Evolutionary conservation across 345 rosid species (phyloP).

Genomic region (Brassica nigra): DNA sequence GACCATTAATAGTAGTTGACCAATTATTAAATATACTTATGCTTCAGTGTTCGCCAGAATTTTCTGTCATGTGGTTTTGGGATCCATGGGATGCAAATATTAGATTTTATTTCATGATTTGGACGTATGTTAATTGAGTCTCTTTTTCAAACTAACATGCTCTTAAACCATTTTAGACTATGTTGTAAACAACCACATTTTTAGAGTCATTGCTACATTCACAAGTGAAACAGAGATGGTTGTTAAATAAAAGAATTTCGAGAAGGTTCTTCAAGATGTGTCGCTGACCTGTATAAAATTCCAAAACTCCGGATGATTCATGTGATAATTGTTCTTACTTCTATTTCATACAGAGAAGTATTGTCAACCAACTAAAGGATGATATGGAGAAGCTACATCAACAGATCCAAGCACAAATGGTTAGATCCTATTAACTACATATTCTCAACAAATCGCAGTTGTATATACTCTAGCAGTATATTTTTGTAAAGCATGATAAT

Average conservation of each 20-base stretch:
- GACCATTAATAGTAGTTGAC: slow-evolving; percentile 3
- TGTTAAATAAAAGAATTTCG: slow-evolving; percentile 8
- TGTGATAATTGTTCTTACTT: slow-evolving; percentile 17
- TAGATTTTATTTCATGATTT: slow-evolving; percentile 8
- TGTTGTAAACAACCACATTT: background rate
- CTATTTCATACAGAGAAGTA: slow-evolving; percentile 65
- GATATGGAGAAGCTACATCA: slow-evolving; percentile 83
- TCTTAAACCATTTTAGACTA: background rate
- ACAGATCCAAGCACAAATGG: slow-evolving; percentile 82
- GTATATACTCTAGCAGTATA: background rate
- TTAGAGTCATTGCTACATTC: slow-evolving; percentile 17
- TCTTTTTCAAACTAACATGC: background rate
- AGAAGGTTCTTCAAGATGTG: slow-evolving; percentile 11
- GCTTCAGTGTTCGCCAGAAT: slow-evolving; percentile 11
- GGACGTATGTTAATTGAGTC: slow-evolving; percentile 6
- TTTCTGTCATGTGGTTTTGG: slow-evolving; percentile 23
- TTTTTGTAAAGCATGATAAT: slow-evolving; percentile 16
- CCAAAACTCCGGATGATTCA: no score
- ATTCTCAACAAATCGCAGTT: slow-evolving; percentile 13
- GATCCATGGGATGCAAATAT: slow-evolving; percentile 20
- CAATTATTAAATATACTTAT: slow-evolving; percentile 4
- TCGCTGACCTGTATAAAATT: no score
- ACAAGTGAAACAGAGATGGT: slow-evolving; percentile 11
- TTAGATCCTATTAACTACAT: slow-evolving; percentile 34
- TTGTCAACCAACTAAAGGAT: slow-evolving; percentile 87